Conservation (phyloP, 768 basidiomycete species). For the Boletus sensibilis region DNA sequence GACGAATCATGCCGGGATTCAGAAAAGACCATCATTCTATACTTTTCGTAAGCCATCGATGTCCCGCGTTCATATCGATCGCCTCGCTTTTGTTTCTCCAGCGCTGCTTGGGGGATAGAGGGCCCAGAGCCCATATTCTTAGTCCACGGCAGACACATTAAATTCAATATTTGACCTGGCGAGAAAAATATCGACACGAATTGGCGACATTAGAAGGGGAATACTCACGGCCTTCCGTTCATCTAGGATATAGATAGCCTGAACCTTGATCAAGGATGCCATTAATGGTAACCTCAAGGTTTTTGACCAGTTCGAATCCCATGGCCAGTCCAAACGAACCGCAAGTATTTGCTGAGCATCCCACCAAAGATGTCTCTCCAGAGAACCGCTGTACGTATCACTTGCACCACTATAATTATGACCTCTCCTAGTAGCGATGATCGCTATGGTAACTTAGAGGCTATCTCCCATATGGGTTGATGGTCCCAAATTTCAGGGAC, state of each 20-base stretch:
- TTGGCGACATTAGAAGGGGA: constrained; percentile 8
- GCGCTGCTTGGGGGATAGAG: constrained; percentile 15
- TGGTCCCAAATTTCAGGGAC: background rate
- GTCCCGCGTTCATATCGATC: constrained; percentile 36
- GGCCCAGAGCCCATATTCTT: background rate
- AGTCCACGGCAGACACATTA: constrained; percentile 19
- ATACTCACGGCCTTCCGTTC: constrained; percentile 9
- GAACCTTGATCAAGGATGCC: constrained; percentile 15
- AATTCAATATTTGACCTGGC: background rate
- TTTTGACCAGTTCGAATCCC: background rate
- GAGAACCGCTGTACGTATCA: background rate
- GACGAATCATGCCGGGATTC: constrained; percentile 1
- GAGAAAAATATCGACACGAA: background rate
- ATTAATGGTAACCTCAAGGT: constrained; percentile 8
- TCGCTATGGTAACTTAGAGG: background rate
- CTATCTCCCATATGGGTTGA: background rate
- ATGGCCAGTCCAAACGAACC: background rate
- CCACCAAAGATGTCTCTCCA: background rate
- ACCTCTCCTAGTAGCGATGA: background rate
- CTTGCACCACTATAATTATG: background rate
- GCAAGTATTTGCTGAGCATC: background rate
- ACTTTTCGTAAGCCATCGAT: constrained; percentile 16
- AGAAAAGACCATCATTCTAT: background rate
- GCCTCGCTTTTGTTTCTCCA: constrained; percentile 50
- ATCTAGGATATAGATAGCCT: constrained; percentile 1